These are phyloP conservation scores for Lenwebbia sp. DNA, from an alignment of 345 rosid genomes.

Conservation along the genomic window DNA sequence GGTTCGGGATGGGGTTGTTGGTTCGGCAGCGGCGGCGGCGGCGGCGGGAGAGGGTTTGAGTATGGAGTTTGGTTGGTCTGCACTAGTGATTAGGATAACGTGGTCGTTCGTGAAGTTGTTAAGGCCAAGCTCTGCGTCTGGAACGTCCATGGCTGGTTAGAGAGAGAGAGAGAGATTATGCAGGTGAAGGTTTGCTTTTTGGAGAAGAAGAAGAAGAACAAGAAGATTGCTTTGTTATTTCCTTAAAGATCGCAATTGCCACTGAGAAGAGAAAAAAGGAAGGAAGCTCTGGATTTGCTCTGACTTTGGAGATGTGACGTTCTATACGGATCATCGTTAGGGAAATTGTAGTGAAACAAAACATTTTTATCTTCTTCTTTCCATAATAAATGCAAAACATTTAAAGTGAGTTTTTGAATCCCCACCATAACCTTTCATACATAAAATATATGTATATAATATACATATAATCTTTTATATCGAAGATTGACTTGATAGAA, in stretches of 20 bases:
- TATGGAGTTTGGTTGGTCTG: conserved; percentile 8
- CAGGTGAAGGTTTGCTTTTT: background rate
- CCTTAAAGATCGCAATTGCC: background rate
- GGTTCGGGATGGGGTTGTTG: background rate
- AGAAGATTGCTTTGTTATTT: background rate
- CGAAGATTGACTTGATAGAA: too few species aligned
- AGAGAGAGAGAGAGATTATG: background rate
- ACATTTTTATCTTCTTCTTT: background rate
- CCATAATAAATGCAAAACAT: background rate
- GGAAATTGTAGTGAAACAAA: background rate
- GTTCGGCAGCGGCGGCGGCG: background rate
- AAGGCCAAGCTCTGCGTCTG: background rate
- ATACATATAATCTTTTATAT: too few species aligned
- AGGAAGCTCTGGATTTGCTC: background rate
- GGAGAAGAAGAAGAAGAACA: background rate
- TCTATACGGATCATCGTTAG: background rate
- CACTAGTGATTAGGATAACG: conserved; percentile 3
- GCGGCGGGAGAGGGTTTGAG: background rate
- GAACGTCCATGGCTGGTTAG: background rate
- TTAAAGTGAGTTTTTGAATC: too few species aligned
- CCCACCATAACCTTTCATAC: background rate
- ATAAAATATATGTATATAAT: background rate
- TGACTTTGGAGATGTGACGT: background rate
- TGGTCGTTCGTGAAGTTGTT: conserved; percentile 8
- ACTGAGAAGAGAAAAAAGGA: background rate